Evolutionary conservation across 805 yeast species (phyloP).

Genomic region (Hanseniaspora vineae): DNA sequence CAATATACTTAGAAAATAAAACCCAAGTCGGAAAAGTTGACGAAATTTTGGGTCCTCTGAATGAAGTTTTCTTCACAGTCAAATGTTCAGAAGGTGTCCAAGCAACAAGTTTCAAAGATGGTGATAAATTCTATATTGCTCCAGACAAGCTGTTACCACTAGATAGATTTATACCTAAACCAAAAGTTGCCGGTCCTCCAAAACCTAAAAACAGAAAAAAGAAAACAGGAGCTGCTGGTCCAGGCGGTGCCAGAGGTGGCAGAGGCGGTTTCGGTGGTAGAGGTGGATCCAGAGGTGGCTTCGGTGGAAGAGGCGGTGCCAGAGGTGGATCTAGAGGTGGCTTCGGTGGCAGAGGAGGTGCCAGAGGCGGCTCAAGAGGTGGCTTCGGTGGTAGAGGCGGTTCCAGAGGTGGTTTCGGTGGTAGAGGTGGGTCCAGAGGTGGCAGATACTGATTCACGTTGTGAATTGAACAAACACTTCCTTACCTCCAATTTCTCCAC

Average conservation of each 20-base stretch:
- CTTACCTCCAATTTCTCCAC: not conserved
- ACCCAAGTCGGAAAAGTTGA: slow-evolving; percentile 95
- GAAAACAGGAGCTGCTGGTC: slow-evolving; percentile 38
- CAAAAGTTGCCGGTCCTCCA: slow-evolving; percentile 76
- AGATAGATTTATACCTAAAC: slow-evolving; percentile 94
- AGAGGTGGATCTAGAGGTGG: slow-evolving; percentile 13
- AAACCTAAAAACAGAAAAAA: slow-evolving; percentile 58
- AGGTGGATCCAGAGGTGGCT: slow-evolving; percentile 23
- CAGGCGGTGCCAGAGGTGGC: slow-evolving; percentile 36
- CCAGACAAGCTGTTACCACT: slow-evolving; percentile 91
- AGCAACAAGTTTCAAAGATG: slow-evolving; percentile 84
- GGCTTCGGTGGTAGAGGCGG: slow-evolving; percentile 16
- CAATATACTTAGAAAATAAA: slow-evolving; percentile 92
- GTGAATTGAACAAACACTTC: not conserved
- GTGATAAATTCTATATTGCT: slow-evolving; percentile 92
- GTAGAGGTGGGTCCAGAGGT: slow-evolving; percentile 6
- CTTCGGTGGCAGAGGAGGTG: not conserved
- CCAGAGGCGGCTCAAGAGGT: slow-evolving; percentile 21
- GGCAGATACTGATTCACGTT: not conserved
- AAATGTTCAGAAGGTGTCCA: slow-evolving; percentile 95
- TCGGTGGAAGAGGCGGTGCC: slow-evolving; percentile 8
- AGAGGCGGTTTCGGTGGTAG: slow-evolving; percentile 27
- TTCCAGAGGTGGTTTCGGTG: slow-evolving; percentile 20
- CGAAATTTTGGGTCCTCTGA: slow-evolving; percentile 93
- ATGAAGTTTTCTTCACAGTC: slow-evolving; percentile 95